Evolutionary conservation across 2,329 filamentous ascomycete species (phyloP), one percentile per base, ranked within the genome.

Genomic region (Plenodomus biglobosus): DNA sequence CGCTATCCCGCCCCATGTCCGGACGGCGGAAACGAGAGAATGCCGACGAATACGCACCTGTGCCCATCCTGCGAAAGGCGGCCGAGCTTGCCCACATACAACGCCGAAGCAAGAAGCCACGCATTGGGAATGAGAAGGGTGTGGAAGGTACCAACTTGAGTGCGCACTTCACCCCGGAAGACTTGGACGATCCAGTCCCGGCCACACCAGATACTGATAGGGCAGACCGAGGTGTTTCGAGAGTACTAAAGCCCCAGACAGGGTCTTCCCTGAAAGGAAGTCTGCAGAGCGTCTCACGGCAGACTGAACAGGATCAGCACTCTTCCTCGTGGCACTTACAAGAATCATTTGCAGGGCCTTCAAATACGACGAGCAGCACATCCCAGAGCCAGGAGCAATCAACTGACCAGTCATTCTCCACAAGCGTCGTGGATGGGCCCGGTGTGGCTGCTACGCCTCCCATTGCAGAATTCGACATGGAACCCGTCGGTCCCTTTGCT

Each of bases 381-480:
- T 53, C 50, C 21, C 46, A 44, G 21, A 53, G 50, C 13, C 54
- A 56, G 11, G 56, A 55, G 19, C 52, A 44, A 3, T 58, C 52
- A 10, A 46, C 56, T 6, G 60, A 62, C 11, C 61, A 56, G 8
- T 48, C 60, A 2, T 68, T 67, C 21, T 45, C 61, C 21, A 59
- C 61, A 19, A 58, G 61, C 15, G 55, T 68, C 7, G 24, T 70
- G 19, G 68, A 71, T 39, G 67, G 62, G 2, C 65, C 68, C 18
- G 84, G 83, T 10, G 75, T 82, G 27, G 86, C 87, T 61, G 86
- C 88, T 42, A 90, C 88, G 8, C 88, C 88, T 22, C 88, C 88
- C 6, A 84, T 90, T 56, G 86, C 83, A 8, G 88, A 91, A 54
- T 82, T 84, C 18, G 87, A 91, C 52, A 72, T 83, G 10, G 86